Evolutionary conservation across 192 early-diverging fungal species (phyloP).

Genomic region (Linnemannia schmuckeri): DNA sequence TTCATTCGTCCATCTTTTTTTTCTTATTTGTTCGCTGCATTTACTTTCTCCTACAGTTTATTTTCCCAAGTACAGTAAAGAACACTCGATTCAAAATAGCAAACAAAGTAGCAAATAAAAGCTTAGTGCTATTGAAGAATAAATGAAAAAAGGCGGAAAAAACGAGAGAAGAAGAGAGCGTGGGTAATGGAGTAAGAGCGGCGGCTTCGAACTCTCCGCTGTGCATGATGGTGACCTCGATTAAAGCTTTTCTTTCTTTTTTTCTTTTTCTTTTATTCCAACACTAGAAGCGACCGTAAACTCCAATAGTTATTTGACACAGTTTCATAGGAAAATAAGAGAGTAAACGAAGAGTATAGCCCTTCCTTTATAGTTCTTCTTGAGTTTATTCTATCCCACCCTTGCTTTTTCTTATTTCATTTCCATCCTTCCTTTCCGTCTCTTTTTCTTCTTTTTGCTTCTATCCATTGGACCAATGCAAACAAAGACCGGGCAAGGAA

Average conservation of each 20-base stretch:
- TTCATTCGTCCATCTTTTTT: neutral
- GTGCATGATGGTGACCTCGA: neutral
- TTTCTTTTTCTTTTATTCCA: neutral
- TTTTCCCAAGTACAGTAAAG: neutral
- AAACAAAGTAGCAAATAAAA: neutral
- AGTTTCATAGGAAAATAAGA: neutral
- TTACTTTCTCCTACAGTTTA: neutral
- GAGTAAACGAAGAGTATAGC: neutral
- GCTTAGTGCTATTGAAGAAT: neutral
- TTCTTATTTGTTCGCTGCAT: neutral
- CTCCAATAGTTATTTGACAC: neutral
- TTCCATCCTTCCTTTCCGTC: neutral
- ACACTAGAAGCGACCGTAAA: neutral
- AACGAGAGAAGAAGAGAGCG: too few relatives aligned
- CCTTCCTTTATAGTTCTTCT: neutral
- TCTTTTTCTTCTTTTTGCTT: neutral
- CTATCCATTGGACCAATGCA: neutral
- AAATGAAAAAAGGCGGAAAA: neutral
- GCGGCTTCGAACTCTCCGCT: neutral
- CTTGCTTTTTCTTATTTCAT: neutral
- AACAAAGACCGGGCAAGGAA: neutral
- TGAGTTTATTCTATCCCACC: neutral
- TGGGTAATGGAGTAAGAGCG: neutral
- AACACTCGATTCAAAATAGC: neutral
- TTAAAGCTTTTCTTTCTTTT: neutral